These are phyloP conservation scores for Rubroboletus pulcherrimus DNA, from an alignment of 768 basidiomycete genomes.

Conservation along the genomic window DNA sequence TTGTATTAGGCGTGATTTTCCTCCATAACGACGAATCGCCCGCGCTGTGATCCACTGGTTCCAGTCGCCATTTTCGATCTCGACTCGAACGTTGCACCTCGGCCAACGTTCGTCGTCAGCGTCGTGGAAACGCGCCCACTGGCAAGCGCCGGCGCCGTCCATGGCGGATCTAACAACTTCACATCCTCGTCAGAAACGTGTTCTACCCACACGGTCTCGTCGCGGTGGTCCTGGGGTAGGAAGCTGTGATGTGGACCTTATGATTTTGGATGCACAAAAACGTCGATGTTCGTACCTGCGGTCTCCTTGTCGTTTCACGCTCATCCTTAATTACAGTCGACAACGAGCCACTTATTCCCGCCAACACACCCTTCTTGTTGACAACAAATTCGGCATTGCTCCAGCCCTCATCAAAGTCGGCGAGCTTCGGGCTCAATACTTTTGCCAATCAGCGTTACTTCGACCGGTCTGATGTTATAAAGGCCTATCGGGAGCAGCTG, in stretches of 20 bases:
- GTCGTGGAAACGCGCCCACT: constrained; percentile 7
- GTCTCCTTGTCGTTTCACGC: constrained; percentile 10
- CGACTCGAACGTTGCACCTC: not conserved
- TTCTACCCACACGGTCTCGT: constrained; percentile 76
- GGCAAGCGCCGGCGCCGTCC: constrained; percentile 12
- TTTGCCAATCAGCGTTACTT: constrained; percentile 71
- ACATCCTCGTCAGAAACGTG: constrained; percentile 64
- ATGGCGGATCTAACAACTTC: constrained; percentile 35
- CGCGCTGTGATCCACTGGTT: not conserved
- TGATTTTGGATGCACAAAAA: constrained; percentile 80
- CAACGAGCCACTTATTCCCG: constrained; percentile 67
- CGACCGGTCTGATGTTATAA: constrained; percentile 71
- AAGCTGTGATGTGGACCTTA: constrained; percentile 71
- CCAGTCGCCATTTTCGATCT: constrained; percentile 1
- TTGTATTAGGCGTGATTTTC: constrained; percentile 1
- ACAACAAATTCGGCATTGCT: constrained; percentile 65
- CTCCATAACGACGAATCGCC: constrained; percentile 8
- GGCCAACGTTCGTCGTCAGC: constrained; percentile 1
- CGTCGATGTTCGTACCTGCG: constrained; percentile 58
- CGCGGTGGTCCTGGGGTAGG: constrained; percentile 81
- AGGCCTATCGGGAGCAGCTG: constrained; percentile 63
- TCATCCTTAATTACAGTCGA: constrained; percentile 47
- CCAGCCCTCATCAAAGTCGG: constrained; percentile 36
- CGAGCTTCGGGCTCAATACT: constrained; percentile 47
- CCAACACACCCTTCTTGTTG: constrained; percentile 60